Evolutionary conservation across 208 protist genomes (phyloP), one percentile per base, ranked within the genome.

Genomic region (Trypanosoma platydactyli): DNA sequence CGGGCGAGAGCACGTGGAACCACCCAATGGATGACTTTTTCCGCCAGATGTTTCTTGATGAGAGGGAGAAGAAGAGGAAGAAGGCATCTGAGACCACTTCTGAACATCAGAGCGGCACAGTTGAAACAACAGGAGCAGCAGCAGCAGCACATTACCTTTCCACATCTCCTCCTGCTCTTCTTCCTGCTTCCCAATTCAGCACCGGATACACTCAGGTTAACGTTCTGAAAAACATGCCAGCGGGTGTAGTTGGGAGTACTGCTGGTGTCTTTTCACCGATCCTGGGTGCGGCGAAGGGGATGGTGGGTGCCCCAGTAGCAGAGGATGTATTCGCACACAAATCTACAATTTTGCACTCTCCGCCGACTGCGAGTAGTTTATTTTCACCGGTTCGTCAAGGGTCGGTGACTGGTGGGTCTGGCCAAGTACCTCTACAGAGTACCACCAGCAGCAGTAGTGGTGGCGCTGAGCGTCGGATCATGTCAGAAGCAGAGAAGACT

Each of bases 1-100:
- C 94, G 0, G 92, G 91, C 40, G 94, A 98, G 57, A 97, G 85
- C 68, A 86, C 85, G 48, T 99, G 96, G 96, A 92, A 98, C 64
- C 97, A 98, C 64, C 97, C 97, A 16, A 80, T 97, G 76, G 95
- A 98, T 65, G 79, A 88, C 3, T 57, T 94, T 62, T 98, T 95
- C 68, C 77, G 83, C 22, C 53, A 89, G 27, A 77, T 88, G 13
- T 96, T 91, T 67, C 57, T 87, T 35, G 69, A 85, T 27, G 91
- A 91, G 46, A 92, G 93, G 76, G 76, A 74, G 48, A 61, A 77
- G 16, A 81, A 68, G 59, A 33, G 18, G 46, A 59, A 59, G 48
- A 61, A 77, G 16, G 30, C 18, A n/a, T 22, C 5, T 24, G 50
- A 30, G 1, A 35, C 51, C 0, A 18, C 54, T 7, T 12, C 38